Base-by-base conservation (phyloP, 1,284 basidiomycete genomes). In the Ceratobasidium sp. region DNA sequence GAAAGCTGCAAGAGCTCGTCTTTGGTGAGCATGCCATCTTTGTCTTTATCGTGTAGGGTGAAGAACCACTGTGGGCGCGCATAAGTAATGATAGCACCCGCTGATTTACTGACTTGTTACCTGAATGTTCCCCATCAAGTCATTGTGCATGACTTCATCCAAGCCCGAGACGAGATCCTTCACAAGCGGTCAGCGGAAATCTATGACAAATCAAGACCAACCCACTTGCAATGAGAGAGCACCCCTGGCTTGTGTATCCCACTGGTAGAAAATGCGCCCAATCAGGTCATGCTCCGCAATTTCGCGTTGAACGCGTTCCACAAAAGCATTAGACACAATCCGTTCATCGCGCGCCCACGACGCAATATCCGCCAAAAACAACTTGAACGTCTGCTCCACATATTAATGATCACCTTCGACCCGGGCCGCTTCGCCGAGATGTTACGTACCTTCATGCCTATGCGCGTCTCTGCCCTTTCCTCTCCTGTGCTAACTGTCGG, bases 331-430 rank as follows among this genome's bases (percentile, higher is more conserved):
- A 75, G 87, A 88, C 18, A 98, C 95, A 58, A 98, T 88, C 81
- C 91, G 95, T 82, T 99, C 98, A 79, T 98, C 92, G 76, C 98
- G 84, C 1, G 96, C 97, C 98, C 98, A 99, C 0, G 95, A 97
- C 21, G 91, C 93, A 57, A 99, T 87, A 80, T 98, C 96, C 76
- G 93, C 93, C 76, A 99, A 81, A 82, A 98, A 98, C 44, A 92
- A 85, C 76, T 87, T 89, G 85, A 99, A 99, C 0, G 96, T 98
- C 76, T 85, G 30, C n/a, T 50, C 32, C 30, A 30, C 16, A 32
- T 11, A 21, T 16, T 32, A 16, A 38, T 23, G 23, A 58, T n/a
- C 32, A 23, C 18, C 7, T 50, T 46, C 16, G 11, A 38, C 11
- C 35, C 11, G 35, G 35, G 35, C 35, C n/a, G n/a, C n/a, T n/a